A percentile compares a stretch with the other conserved stretches of the same genome.
Conservation (phyloP, 2,329 filamentous ascomycete genomes). For the Dactylellina parvicollis region DNA sequence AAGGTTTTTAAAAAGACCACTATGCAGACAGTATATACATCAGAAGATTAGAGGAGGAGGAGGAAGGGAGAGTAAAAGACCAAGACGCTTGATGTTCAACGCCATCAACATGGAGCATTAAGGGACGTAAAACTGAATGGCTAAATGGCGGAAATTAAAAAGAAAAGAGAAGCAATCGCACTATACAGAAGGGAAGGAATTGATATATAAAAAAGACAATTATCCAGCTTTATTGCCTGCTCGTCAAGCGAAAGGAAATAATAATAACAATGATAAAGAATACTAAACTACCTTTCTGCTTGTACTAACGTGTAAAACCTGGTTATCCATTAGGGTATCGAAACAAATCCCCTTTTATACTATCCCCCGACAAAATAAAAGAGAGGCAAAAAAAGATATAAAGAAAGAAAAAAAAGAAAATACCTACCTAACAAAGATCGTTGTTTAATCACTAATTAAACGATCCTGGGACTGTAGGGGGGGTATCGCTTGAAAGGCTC, state of each 20-base stretch:
- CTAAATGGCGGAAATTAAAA: slow-evolving; percentile 17
- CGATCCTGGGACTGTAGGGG: slow-evolving; percentile 33
- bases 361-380: not conserved
- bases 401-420: slow-evolving; percentile 14
- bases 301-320: slow-evolving; percentile 3
- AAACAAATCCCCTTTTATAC: slow-evolving; percentile 15
- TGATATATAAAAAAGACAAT: slow-evolving; percentile 20
- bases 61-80: slow-evolving; percentile 9
- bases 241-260: slow-evolving; percentile 36
- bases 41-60: slow-evolving; percentile 43
- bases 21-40: slow-evolving; percentile 45
- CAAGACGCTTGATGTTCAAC: slow-evolving; percentile 43
- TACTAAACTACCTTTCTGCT: not conserved
- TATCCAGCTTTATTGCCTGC: slow-evolving; percentile 22
- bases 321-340: slow-evolving; percentile 26
- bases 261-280: slow-evolving; percentile 1
- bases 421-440: slow-evolving; percentile 5
- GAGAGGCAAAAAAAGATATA: not conserved
- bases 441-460: slow-evolving; percentile 44
- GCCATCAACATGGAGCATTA: slow-evolving; percentile 44
- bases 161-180: slow-evolving; percentile 34
- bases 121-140: slow-evolving; percentile 34
- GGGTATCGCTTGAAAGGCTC: not conserved
- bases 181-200: slow-evolving; percentile 49
- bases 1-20: slow-evolving; percentile 5